Conservation (phyloP, 108 stramenopile genomes). For the Bacterosira constricta region DNA sequence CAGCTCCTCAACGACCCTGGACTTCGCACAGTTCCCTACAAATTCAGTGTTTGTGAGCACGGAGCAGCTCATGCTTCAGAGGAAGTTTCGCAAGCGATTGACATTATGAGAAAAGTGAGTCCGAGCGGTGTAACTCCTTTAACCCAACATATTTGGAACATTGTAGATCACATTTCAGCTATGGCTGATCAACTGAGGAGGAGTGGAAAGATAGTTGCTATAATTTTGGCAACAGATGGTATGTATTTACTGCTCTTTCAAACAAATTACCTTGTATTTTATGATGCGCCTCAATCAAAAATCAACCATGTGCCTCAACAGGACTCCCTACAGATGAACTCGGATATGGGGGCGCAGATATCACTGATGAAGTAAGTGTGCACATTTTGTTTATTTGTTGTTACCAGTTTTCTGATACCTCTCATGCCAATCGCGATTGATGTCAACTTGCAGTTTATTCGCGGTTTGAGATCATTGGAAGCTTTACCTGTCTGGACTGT, state of each 20-base stretch:
- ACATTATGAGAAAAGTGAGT: conserved; percentile 27
- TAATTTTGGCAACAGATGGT: conserved; percentile 66
- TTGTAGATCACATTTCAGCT: conserved; percentile 38
- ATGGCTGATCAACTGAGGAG: conserved; percentile 41
- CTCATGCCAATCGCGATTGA: neutral
- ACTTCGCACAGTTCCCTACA: conserved; percentile 33
- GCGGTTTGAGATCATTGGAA: conserved; percentile 55
- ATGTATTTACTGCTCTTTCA: neutral
- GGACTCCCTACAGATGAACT: conserved; percentile 47
- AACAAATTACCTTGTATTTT: neutral
- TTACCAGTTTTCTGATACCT: neutral
- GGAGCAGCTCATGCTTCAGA: conserved; percentile 17
- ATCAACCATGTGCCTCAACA: neutral
- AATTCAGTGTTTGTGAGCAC: conserved; percentile 57
- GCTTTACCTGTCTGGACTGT: conserved; percentile 79
- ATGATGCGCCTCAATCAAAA: neutral
- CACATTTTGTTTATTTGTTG: neutral
- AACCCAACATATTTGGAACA: conserved; percentile 56
- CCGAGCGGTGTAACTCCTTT: conserved; percentile 73
- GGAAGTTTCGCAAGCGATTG: conserved; percentile 44
- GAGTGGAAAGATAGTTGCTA: conserved; percentile 46
- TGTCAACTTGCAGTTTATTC: conserved; percentile 17
- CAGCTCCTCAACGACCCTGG: conserved; percentile 62
- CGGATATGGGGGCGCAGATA: conserved; percentile 33
- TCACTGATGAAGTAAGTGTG: conserved; percentile 15